A percentile compares a stretch with the other conserved stretches of the same genome.
Evolutionary conservation across 345 rosid species (phyloP).

Genomic region (Cardamine chenopodiifolia): DNA sequence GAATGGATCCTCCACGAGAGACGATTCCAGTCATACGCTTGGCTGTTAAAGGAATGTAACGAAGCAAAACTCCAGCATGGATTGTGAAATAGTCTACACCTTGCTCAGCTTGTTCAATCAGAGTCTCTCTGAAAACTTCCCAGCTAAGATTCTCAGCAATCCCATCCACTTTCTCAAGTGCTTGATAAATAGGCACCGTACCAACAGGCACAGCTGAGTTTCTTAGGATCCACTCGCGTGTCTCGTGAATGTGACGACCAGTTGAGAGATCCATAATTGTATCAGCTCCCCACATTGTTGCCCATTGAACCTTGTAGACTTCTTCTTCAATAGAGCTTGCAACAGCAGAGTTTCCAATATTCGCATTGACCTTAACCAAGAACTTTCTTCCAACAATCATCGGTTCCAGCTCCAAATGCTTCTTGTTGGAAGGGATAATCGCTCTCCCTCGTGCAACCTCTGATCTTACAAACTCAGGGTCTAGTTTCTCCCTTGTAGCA

Average conservation of each 20-base stretch:
- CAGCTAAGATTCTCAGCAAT: constrained; percentile 91
- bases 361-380: constrained; percentile 96
- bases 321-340: constrained; percentile 98
- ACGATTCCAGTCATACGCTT: constrained; percentile 98
- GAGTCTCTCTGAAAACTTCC: constrained; percentile 92
- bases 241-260: constrained; percentile 97
- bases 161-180: constrained; percentile 93
- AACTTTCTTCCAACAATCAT: constrained; percentile 95
- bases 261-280: constrained; percentile 99
- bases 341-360: constrained; percentile 94
- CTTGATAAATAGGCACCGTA: constrained; percentile 96
- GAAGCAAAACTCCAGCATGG: constrained; percentile 90
- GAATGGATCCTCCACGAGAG: constrained; percentile 97
- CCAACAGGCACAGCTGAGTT: constrained; percentile 98
- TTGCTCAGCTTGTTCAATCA: constrained; percentile 97
- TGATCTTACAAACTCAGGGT: constrained; percentile 94
- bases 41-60: constrained; percentile 91
- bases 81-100: constrained; percentile 98
- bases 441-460: constrained; percentile 98
- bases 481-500: constrained; percentile 91
- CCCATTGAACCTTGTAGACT: constrained; percentile 99
- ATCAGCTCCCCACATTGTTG: constrained; percentile 99
- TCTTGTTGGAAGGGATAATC: constrained; percentile 97
- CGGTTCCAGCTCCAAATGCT: constrained; percentile 93
- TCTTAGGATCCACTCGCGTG: constrained; percentile 93